phyloP scores from a whole-genome alignment of 371 early-diverging fungal genomes.

The Mucor plumbeus region DNA sequence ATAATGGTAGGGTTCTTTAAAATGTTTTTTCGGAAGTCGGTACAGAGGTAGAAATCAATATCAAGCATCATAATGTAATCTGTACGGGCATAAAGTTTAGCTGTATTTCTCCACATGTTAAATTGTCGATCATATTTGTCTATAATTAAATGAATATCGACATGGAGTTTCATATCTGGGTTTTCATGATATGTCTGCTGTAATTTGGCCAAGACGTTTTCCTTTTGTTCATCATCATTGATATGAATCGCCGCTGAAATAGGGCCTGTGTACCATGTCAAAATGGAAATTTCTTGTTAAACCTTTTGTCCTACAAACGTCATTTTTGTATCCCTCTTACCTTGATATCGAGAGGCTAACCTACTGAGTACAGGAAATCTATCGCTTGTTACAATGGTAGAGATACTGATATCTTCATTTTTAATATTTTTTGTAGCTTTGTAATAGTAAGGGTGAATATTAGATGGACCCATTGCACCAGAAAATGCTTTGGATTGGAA shows the following conservation, averaged over 20 bases:
- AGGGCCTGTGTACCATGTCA: slow-evolving; percentile 32
- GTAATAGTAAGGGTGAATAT: slow-evolving; percentile 57
- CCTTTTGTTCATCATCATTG: slow-evolving; percentile 56
- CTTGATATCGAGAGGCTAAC: slow-evolving; percentile 55
- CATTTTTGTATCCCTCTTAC: slow-evolving; percentile 28
- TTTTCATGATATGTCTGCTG: slow-evolving; percentile 54
- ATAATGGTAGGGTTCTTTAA: slow-evolving; percentile 41
- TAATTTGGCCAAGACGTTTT: slow-evolving; percentile 50
- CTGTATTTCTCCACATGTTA: slow-evolving; percentile 76
- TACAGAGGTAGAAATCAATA: slow-evolving; percentile 72
- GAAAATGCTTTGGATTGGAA: slow-evolving; percentile 56
- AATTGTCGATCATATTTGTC: slow-evolving; percentile 72
- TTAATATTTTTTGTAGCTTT: slow-evolving; percentile 39
- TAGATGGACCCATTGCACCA: slow-evolving; percentile 57
- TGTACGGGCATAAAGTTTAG: slow-evolving; percentile 69
- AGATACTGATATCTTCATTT: slow-evolving; percentile 55
- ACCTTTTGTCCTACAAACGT: neutral
- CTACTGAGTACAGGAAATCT: slow-evolving; percentile 49
- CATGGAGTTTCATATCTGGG: slow-evolving; percentile 60
- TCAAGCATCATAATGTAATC: slow-evolving; percentile 74
- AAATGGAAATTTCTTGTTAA: neutral
- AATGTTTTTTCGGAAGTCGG: slow-evolving; percentile 56
- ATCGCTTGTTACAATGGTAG: slow-evolving; percentile 58
- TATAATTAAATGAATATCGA: slow-evolving; percentile 68
- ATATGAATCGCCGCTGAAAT: slow-evolving; percentile 73